Conservation (phyloP, 2,329 filamentous ascomycete genomes). For the Myriangium duriaei region DNA sequence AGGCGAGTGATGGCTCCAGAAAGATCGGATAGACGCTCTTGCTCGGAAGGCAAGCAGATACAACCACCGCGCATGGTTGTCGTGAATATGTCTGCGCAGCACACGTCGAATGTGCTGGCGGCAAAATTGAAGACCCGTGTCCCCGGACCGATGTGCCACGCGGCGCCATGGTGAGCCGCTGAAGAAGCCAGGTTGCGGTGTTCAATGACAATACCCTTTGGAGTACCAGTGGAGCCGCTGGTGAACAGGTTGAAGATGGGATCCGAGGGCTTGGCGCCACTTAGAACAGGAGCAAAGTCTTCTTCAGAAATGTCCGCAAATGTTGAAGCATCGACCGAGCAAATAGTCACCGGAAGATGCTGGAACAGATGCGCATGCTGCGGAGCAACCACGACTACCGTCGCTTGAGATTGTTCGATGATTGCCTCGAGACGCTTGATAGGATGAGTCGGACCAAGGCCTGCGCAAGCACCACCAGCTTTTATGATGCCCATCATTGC, state of each 20-base stretch:
- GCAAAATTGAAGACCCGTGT: conserved; percentile 3
- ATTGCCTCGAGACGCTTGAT: conserved; percentile 3
- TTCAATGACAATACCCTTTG: conserved; percentile 3
- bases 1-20: neutral
- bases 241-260: conserved; percentile 1
- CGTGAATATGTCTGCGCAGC: neutral
- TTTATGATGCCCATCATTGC: conserved; percentile 28
- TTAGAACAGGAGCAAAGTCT: conserved; percentile 27
- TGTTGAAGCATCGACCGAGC: conserved; percentile 30
- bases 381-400: neutral
- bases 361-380: neutral
- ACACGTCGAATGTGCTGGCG: conserved; percentile 4
- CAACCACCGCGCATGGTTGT: conserved; percentile 2
- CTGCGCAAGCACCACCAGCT: conserved; percentile 24
- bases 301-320: conserved; percentile 35
- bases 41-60: conserved; percentile 5
- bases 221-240: conserved; percentile 2
- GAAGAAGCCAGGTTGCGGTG: conserved; percentile 3
- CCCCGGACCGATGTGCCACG: neutral
- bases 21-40: neutral
- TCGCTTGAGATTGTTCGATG: conserved; percentile 7
- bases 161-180: conserved; percentile 5
- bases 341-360: conserved; percentile 22
- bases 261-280: conserved; percentile 16
- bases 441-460: conserved; percentile 24